Conservation (phyloP, 1,284 basidiomycete species). For the Cryptococcus sp. region DNA sequence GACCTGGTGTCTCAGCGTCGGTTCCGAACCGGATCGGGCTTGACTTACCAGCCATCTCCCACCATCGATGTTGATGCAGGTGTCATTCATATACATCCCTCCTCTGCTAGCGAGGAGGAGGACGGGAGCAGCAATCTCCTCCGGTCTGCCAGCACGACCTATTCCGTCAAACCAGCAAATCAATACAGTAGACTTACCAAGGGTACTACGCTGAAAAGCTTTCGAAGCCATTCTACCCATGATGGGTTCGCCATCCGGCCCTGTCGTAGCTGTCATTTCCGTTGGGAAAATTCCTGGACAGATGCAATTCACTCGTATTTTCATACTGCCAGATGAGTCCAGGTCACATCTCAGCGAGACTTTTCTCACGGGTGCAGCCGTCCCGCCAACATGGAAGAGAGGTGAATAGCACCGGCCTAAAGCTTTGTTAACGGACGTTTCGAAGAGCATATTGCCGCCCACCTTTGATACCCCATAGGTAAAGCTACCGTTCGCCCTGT, state of each 20-base stretch:
- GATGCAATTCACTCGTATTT: conserved; percentile 35
- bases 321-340: conserved; percentile 15
- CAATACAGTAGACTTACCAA: conserved; percentile 7
- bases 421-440: background rate
- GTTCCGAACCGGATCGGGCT: too few relatives aligned
- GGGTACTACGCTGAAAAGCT: conserved; percentile 17
- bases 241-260: too few relatives aligned
- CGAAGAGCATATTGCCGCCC: background rate
- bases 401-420: conserved; percentile 16
- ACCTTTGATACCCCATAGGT: conserved; percentile 5
- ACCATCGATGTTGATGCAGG: conserved; percentile 25
- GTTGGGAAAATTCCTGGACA: conserved; percentile 35
- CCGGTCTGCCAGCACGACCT: conserved; percentile 32
- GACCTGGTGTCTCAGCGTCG: conserved; percentile 6
- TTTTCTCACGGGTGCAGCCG: conserved; percentile 23
- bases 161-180: too few relatives aligned
- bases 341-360: background rate
- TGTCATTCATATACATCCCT: conserved; percentile 34
- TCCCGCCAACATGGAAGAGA: conserved; percentile 22
- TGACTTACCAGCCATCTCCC: conserved; percentile 16
- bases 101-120: conserved; percentile 27
- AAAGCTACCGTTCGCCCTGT: conserved; percentile 1
- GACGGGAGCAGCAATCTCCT: conserved; percentile 37
- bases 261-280: conserved; percentile 31
- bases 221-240: conserved; percentile 8